Conservation (phyloP, 306 rosid genomes). For the Comarum palustre region DNA sequence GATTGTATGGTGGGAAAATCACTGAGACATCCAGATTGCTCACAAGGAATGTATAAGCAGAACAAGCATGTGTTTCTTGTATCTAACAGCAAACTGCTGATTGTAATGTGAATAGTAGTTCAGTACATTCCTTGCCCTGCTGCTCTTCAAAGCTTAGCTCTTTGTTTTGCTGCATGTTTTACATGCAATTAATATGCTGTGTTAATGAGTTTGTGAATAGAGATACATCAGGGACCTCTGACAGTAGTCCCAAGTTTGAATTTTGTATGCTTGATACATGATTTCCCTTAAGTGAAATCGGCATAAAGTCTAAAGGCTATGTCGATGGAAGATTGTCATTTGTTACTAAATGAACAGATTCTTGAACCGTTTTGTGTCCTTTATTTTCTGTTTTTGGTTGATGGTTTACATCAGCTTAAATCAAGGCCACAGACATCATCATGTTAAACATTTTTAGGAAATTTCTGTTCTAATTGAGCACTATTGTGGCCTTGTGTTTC, state of each 20-base stretch:
- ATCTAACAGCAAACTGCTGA: background rate
- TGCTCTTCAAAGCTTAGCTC: background rate
- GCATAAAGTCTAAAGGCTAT: background rate
- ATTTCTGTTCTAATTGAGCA: background rate
- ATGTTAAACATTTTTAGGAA: background rate
- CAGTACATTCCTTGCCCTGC: background rate
- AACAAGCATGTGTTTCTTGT: background rate
- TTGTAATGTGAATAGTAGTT: background rate
- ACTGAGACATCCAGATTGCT: background rate
- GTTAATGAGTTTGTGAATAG: background rate
- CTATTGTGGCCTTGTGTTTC: background rate
- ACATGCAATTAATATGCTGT: background rate
- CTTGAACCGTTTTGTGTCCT: background rate
- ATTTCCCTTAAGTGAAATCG: background rate
- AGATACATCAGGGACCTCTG: background rate
- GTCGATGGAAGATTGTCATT: background rate
- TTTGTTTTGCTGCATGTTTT: background rate
- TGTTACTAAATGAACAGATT: background rate
- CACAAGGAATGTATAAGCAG: background rate
- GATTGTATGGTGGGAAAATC: constrained; percentile 13
- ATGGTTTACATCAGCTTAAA: background rate
- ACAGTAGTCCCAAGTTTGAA: too few species aligned
- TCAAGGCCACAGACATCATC: background rate
- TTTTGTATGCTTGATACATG: too few species aligned
- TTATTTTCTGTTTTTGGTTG: background rate